These are phyloP conservation scores for Henckelia pumila DNA, from an alignment of 257 asterid species.

Conservation along the genomic window DNA sequence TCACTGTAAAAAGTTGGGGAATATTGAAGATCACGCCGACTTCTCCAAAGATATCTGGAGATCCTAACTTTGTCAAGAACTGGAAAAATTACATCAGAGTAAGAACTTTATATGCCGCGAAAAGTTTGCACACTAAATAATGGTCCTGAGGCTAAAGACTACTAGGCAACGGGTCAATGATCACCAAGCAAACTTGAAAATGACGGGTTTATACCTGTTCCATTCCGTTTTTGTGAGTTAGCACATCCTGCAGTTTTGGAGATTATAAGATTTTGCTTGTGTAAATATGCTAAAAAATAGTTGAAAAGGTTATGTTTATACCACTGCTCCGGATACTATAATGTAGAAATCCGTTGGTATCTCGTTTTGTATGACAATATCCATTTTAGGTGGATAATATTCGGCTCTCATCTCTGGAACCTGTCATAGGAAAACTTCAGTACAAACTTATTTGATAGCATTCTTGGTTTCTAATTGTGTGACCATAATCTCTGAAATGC, in stretches of 20 bases:
- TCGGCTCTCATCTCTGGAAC: slow-evolving; percentile 95
- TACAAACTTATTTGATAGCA: neutral
- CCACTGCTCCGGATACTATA: slow-evolving; percentile 90
- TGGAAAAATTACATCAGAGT: slow-evolving; percentile 35
- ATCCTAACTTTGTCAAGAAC: slow-evolving; percentile 57
- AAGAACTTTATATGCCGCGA: slow-evolving; percentile 2
- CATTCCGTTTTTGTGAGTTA: slow-evolving; percentile 54
- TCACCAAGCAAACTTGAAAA: neutral
- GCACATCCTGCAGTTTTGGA: slow-evolving; percentile 67
- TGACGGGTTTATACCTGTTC: slow-evolving; percentile 58
- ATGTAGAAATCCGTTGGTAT: slow-evolving; percentile 92
- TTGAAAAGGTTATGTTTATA: slow-evolving; percentile 29
- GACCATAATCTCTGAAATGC: neutral
- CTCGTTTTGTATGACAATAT: slow-evolving; percentile 79
- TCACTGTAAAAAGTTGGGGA: slow-evolving; percentile 93
- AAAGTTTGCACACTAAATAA: slow-evolving; percentile 9
- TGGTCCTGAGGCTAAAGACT: neutral
- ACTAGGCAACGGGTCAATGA: neutral
- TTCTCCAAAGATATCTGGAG: slow-evolving; percentile 82
- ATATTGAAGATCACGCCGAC: slow-evolving; percentile 73
- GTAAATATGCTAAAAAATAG: slow-evolving; percentile 5
- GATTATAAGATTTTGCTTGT: slow-evolving; percentile 28
- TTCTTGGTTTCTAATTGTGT: neutral
- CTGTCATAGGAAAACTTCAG: slow-evolving; percentile 35
- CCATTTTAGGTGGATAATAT: slow-evolving; percentile 90